Conservation (phyloP, 2,329 filamentous ascomycete species). For the Aspergillus novoparasiticus region DNA sequence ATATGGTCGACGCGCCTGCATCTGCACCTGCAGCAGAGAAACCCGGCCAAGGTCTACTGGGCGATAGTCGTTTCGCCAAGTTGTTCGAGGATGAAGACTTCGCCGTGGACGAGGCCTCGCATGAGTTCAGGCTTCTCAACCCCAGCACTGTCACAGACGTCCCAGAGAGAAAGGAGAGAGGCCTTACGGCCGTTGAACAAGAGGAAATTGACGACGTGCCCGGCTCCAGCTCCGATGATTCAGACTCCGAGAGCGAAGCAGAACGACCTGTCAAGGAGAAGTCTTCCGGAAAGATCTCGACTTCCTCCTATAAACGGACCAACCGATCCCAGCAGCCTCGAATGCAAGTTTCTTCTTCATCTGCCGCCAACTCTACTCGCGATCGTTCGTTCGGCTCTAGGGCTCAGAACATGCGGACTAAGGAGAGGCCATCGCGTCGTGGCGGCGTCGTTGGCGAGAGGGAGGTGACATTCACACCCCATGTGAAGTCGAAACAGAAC, state of each 20-base stretch:
- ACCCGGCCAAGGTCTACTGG: conserved; percentile 66
- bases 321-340: conserved; percentile 52
- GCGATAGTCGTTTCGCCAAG: conserved; percentile 81
- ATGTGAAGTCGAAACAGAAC: conserved; percentile 43
- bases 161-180: conserved; percentile 43
- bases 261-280: conserved; percentile 31
- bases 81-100: conserved; percentile 95
- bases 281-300: conserved; percentile 51
- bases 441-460: conserved; percentile 51
- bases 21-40: conserved; percentile 22
- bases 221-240: conserved; percentile 43
- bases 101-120: conserved; percentile 82
- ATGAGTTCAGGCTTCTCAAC: conserved; percentile 86
- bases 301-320: conserved; percentile 57
- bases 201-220: conserved; percentile 58
- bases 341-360: conserved; percentile 61
- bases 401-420: conserved; percentile 49
- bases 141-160: conserved; percentile 67
- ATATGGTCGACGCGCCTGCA: conserved; percentile 35
- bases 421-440: conserved; percentile 34
- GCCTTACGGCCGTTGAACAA: conserved; percentile 65
- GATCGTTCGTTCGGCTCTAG: conserved; percentile 62
- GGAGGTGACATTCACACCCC: conserved; percentile 63
- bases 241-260: conserved; percentile 35
- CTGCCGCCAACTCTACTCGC: conserved; percentile 44